Conservation (phyloP, 140 eudicot genomes). For the Ambrosia hybrid region DNA sequence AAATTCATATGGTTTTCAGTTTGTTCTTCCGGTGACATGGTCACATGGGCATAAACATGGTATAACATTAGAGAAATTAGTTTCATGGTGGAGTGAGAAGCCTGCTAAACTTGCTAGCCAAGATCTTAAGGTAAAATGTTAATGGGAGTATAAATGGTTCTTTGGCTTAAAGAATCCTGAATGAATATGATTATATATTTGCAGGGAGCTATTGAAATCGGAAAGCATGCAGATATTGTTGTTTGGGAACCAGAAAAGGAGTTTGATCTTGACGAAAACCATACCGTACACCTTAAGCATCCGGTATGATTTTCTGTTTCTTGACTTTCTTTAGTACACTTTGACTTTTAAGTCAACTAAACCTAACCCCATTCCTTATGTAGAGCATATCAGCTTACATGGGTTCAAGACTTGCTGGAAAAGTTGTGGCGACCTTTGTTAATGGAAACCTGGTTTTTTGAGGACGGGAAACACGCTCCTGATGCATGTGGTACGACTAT, state of each 20-base stretch:
- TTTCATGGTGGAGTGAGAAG: slow-evolving; percentile 93
- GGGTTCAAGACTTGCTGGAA: slow-evolving; percentile 80
- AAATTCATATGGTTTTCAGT: slow-evolving; percentile 37
- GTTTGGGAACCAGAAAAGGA: slow-evolving; percentile 91
- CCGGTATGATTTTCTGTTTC: slow-evolving; percentile 49
- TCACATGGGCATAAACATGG: slow-evolving; percentile 78
- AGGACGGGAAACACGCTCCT: slow-evolving; percentile 71
- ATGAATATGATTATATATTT: slow-evolving; percentile 24
- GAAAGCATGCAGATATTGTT: slow-evolving; percentile 78
- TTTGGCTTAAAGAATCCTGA: neutral
- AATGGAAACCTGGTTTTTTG: slow-evolving; percentile 75
- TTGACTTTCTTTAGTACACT: slow-evolving; percentile 9
- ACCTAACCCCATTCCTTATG: slow-evolving; percentile 23
- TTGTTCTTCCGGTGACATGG: slow-evolving; percentile 96
- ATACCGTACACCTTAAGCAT: slow-evolving; percentile 65
- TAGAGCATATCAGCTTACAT: slow-evolving; percentile 93
- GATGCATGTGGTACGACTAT: slow-evolving; percentile 77
- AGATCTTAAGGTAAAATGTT: slow-evolving; percentile 57
- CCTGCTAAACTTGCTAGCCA: slow-evolving; percentile 96
- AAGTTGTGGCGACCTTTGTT: slow-evolving; percentile 77
- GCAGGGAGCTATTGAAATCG: slow-evolving; percentile 78
- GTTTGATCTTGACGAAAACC: slow-evolving; percentile 63
- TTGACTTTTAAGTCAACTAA: slow-evolving; percentile 7
- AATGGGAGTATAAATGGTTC: neutral
- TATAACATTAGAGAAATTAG: slow-evolving; percentile 72